Percentiles rank a stretch among this genome's conserved stretches.
Conservation (phyloP, 345 rosid genomes). For the Euphorbia tirucalli region DNA sequence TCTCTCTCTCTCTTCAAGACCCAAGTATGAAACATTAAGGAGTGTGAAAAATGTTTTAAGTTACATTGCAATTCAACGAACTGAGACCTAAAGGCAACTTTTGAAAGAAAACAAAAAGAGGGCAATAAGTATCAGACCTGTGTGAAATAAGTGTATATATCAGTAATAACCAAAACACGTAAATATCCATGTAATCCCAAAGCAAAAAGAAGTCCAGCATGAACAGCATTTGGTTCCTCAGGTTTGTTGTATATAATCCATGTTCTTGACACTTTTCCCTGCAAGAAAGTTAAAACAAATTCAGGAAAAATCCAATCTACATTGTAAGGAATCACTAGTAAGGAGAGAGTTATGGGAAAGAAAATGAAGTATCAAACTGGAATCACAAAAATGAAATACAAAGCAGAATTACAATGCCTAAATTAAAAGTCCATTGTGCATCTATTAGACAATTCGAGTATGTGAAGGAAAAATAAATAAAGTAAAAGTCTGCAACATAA, state of each 20-base stretch:
- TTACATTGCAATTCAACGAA: background rate
- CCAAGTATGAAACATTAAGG: background rate
- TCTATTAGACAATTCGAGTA: background rate
- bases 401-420: background rate
- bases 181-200: slow-evolving; percentile 93
- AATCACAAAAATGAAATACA: background rate
- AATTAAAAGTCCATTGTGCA: background rate
- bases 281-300: slow-evolving; percentile 20
- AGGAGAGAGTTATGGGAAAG: background rate
- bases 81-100: background rate
- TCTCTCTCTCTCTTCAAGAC: background rate
- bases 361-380: background rate
- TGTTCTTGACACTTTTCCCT: slow-evolving; percentile 96
- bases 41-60: too few species aligned
- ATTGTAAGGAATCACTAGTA: slow-evolving; percentile 2
- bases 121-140: slow-evolving; percentile 46
- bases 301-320: background rate
- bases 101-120: background rate
- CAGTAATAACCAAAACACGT: slow-evolving; percentile 65
- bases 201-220: slow-evolving; percentile 94
- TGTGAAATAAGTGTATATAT: slow-evolving; percentile 78
- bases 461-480: background rate
- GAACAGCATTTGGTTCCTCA: slow-evolving; percentile 73
- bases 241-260: slow-evolving; percentile 95
- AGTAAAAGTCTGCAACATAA: background rate